These are phyloP conservation scores for Solidago caesia DNA, from an alignment of 129 eudicot species.

Conservation along the genomic window DNA sequence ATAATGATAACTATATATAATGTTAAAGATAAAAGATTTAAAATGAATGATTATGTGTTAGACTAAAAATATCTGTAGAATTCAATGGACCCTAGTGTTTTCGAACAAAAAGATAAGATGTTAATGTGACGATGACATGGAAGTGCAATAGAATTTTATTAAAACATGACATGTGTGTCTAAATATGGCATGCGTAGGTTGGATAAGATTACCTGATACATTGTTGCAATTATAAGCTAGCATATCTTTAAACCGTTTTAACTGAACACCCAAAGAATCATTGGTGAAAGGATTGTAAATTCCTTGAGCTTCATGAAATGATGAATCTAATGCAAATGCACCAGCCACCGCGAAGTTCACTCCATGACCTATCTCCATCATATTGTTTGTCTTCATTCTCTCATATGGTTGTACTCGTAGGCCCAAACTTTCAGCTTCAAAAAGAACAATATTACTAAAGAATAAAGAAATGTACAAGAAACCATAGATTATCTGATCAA, in stretches of 20 bases:
- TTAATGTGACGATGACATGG: too few species aligned
- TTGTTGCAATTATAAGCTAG: neutral
- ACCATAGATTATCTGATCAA: too few species aligned
- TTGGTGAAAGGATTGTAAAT: neutral
- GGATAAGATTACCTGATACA: neutral
- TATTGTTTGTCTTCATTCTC: neutral
- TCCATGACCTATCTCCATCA: neutral
- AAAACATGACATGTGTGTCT: neutral
- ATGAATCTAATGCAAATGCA: neutral
- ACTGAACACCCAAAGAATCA: neutral
- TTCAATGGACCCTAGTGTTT: too few species aligned
- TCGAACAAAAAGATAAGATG: too few species aligned
- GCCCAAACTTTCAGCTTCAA: neutral
- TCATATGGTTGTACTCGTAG: neutral
- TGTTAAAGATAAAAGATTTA: too few species aligned
- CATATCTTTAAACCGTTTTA: neutral
- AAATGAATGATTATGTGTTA: too few species aligned
- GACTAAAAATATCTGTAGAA: too few species aligned
- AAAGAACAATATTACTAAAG: neutral
- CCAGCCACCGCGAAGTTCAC: neutral
- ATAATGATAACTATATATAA: too few species aligned
- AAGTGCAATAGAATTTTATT: too few species aligned
- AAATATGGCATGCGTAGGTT: neutral
- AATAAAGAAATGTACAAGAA: neutral
- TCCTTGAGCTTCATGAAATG: neutral